A percentile compares a stretch with the other conserved stretches of the same genome.
These are phyloP conservation scores for Cyberlindnera nakhonratchasimensis DNA, from an alignment of 805 yeast species.

Conservation along the genomic window DNA sequence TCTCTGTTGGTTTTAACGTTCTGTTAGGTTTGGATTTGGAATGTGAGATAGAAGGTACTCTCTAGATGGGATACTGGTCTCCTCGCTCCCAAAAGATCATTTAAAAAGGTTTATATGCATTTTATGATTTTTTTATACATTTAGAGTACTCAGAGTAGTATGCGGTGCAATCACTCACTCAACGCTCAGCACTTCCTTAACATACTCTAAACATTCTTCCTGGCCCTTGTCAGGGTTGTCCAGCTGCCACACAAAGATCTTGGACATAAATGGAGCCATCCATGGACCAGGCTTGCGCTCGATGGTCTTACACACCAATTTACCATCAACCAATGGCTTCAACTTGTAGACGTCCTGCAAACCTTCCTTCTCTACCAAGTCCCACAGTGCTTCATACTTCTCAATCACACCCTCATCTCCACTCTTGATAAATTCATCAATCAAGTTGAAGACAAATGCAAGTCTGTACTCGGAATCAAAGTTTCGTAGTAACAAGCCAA, in stretches of 20 bases:
- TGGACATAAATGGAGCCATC: constrained; percentile 58
- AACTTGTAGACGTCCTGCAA: constrained; percentile 38
- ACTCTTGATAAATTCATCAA: constrained; percentile 15
- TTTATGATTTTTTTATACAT: constrained; percentile 3
- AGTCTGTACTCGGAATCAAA: constrained; percentile 52
- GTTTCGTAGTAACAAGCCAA: constrained; percentile 57
- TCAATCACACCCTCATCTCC: background rate
- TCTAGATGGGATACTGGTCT: background rate
- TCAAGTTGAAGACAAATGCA: constrained; percentile 32
- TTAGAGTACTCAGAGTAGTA: background rate
- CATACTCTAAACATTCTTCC: constrained; percentile 51
- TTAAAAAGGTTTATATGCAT: constrained; percentile 7
- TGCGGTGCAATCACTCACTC: background rate
- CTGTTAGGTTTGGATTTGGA: background rate
- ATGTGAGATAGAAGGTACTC: background rate
- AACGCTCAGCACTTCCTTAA: constrained; percentile 24
- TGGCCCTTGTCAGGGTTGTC: constrained; percentile 57
- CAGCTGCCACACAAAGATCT: constrained; percentile 70
- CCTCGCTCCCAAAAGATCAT: background rate
- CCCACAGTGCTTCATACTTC: constrained; percentile 19
- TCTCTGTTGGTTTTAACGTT: background rate
- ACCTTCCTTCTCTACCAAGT: constrained; percentile 13
- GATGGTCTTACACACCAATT: constrained; percentile 50
- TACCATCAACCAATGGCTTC: constrained; percentile 76
- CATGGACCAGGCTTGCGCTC: constrained; percentile 80